These are phyloP conservation scores for Aspergillus funiculosus DNA, from an alignment of 495 filamentous ascomycete species.

Conservation along the genomic window DNA sequence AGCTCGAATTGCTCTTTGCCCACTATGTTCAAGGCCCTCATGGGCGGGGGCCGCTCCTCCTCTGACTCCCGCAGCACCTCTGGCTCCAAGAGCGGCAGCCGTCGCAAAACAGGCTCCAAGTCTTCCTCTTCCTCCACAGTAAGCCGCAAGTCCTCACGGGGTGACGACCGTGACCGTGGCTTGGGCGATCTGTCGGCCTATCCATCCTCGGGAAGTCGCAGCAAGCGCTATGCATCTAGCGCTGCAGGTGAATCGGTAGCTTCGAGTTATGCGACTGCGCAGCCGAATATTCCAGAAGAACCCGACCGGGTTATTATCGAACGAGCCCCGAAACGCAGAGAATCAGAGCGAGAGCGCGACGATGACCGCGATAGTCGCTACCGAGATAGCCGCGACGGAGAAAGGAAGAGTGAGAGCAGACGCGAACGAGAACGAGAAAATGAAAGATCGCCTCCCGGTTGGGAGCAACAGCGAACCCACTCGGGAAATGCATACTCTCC, in stretches of 20 bases:
- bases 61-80: constrained; percentile 35
- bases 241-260: constrained; percentile 44
- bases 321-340: constrained; percentile 29
- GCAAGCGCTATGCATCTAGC: constrained; percentile 33
- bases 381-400: constrained; percentile 23
- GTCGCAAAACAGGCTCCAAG: constrained; percentile 34
- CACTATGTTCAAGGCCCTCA: constrained; percentile 44
- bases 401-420: constrained; percentile 29
- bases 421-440: constrained; percentile 32
- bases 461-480: constrained; percentile 29
- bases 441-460: constrained; percentile 25
- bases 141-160: constrained; percentile 48
- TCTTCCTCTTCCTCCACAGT: constrained; percentile 29
- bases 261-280: constrained; percentile 51
- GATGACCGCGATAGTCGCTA: constrained; percentile 18
- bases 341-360: constrained; percentile 24
- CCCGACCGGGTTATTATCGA: constrained; percentile 29
- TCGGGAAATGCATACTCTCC: constrained; percentile 32
- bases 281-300: constrained; percentile 30
- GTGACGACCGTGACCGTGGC: constrained; percentile 50
- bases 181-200: constrained; percentile 37
- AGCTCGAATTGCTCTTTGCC: constrained; percentile 26
- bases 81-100: constrained; percentile 28
- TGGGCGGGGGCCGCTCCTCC: constrained; percentile 40
- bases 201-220: constrained; percentile 34